Evolutionary conservation across 352 stramenopile genomes (phyloP), one percentile per base, ranked within the genome.

Genomic region (Halophytophthora batemanensis): DNA sequence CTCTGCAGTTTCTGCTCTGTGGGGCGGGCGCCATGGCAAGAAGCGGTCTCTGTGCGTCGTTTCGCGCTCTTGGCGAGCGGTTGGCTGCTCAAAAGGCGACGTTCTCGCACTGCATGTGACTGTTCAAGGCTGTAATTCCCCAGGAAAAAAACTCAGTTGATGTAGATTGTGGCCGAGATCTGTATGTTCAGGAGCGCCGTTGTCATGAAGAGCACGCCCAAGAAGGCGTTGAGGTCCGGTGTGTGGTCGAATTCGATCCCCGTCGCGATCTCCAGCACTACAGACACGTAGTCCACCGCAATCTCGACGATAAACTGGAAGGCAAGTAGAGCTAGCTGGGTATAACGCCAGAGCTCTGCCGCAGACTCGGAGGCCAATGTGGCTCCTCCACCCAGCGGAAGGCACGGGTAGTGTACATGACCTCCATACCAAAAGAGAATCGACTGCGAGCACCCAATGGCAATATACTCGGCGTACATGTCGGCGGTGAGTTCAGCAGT

Each of bases 401-500:
- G 28, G 21, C 53, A 29, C 15, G 43, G 50, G 38, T 79, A 74
- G 45, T 74, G 68, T 13, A 62, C 41, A 36, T 79, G 66, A 0
- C 52, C 58, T 14, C 51, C 60, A 37, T 64, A 77, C 39, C 74
- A 81, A 28, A 69, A 69, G 2, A 75, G 40, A 8, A 71, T 69
- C 3, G 54, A 75, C 46, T 72, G 52, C 3, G 71, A 78, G 43
- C 68, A 82, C 0, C 58, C 68, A 29, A 82, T 77, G 0, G 68
- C 65, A 23, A 82, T 71, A 36, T 82, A 82, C 51, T 82, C 71
- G 17, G 71, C 64, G 28, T 74, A 75, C 68, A 82, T 82, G 33
- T 76, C 68, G 37, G 67, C 68, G 19, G 67, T 69, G 13, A 56
- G 25, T 40, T 82, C 71, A 1, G 68, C 65, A 14, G 68, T 69